Base-by-base conservation (phyloP, 2,329 filamentous ascomycete species). In the Monosporascus sp. region DNA sequence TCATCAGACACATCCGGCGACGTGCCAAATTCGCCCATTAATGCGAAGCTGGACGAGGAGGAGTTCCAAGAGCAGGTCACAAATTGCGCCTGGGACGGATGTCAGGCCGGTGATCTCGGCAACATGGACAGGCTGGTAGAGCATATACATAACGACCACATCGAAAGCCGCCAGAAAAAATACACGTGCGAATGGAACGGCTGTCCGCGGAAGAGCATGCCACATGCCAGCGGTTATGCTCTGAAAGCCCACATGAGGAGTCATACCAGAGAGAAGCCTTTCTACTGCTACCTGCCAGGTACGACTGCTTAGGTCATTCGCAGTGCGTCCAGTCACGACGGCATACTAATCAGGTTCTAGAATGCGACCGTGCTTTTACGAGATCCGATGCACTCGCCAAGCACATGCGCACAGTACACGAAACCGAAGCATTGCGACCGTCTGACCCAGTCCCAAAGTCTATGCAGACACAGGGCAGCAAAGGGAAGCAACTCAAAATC, bases 141-240 rank as follows among this genome's bases (percentile, higher is more conserved):
- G 62, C 89, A 94, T 65, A 89, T 94, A 54, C 93, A 97, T 72
- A 88, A 91, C 65, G 90, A 93, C 54, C 94, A 99, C 71, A 96
- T 97, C 65, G 90, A 94, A 66, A 90, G 86, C 56, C 84, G 92
- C 51, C 89, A 94, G 74, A 96, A 96, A 74, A 96, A 94, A 70
- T 97, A 97, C 69, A 91, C 90, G n/a, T 99, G 94, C 72, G 93
- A 97, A 72, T 99, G 94, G 94, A 84, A 82, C 54, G 93, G 93
- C 60, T 99, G 94, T 69, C 81, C 79, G 50, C 77, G 92, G 56
- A 97, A 96, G 74, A 90, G 91, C 54, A 84, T 94, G 71, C 85
- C 90, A 18, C 94, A 99, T 72, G 93, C 93, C 1, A 96, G 91
- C 65, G 94, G 90, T 2, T 99, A 99, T 73, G 94, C 94, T 5